Evolutionary conservation across 2,329 filamentous ascomycete species (phyloP), one percentile per base, ranked within the genome.

Genomic region (Neonectria sp.): DNA sequence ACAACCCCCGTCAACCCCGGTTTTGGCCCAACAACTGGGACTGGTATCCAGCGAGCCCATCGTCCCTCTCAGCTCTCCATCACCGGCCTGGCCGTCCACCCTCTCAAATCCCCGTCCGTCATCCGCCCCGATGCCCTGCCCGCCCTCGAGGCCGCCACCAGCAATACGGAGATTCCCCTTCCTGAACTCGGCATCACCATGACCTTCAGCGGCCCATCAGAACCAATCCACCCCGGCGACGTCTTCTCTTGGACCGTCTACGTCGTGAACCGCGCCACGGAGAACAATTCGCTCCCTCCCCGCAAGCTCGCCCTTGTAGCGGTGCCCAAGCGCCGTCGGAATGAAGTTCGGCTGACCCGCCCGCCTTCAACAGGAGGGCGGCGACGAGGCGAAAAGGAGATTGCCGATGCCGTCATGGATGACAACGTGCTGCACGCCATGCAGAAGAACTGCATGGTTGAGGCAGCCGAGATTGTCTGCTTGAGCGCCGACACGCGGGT

Each of bases 171-270:
- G 56, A 79, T 83, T 53, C 74, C 82, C 57, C 77, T 89, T 45
- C 86, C 87, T 3, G 87, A 92, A 66, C 88, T 93, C 57, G 92
- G 92, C 65, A 88, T 95, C 64, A 93, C 91, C 40, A 90, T 95
- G 82, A 94, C 92, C 46, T 91, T 96, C 76, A 88, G 87, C 6
- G 90, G 88, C 0, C 92, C 92, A 37, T 67, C 79, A 13, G 75
- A 80, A 25, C 84, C 86, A 60, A 84, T 93, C 27, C 85, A 84
- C 64, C 86, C 90, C 0, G 92, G 92, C 43, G 86, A 93, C 52
- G 84, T 90, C 56, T 95, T 96, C 78, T 83, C 84, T 46, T 94
- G 93, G 91, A 88, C 87, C 37, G 86, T 95, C 17, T 92, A 94
- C 75, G 90, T 95, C 43, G 91, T 94, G 70, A 96, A 95, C 79